Conservation (phyloP, 2,329 filamentous ascomycete species). For the Diaporthe helianthi region DNA sequence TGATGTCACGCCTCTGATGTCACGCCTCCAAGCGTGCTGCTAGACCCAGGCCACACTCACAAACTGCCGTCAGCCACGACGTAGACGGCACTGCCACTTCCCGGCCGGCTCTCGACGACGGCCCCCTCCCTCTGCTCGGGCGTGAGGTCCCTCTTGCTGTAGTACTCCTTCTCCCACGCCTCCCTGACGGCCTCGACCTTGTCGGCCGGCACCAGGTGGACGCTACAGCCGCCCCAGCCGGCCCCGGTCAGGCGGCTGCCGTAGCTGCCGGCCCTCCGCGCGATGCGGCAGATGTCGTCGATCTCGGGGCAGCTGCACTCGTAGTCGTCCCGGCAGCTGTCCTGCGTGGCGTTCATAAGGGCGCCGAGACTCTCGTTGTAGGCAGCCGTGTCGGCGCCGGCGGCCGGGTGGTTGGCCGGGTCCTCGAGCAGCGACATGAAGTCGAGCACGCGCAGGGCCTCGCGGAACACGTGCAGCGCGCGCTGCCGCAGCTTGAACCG, state of each 20-base stretch:
- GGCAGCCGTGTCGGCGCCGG: conserved; percentile 59
- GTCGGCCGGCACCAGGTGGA: conserved; percentile 87
- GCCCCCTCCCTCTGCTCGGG: conserved; percentile 78
- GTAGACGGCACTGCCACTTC: conserved; percentile 71
- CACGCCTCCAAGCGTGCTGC: neutral
- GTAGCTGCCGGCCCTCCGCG: conserved; percentile 78
- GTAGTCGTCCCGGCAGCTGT: conserved; percentile 84
- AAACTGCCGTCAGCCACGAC: conserved; percentile 44
- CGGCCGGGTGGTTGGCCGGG: conserved; percentile 45
- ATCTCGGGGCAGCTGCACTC: conserved; percentile 93
- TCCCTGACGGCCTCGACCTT: conserved; percentile 80
- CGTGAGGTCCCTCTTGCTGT: conserved; percentile 68
- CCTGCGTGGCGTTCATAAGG: conserved; percentile 88
- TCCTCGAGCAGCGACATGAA: conserved; percentile 81
- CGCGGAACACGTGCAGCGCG: conserved; percentile 87
- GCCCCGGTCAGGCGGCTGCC: conserved; percentile 90
- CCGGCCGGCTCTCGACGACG: conserved; percentile 88
- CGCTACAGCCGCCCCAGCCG: conserved; percentile 95
- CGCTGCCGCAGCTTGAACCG: conserved; percentile 87
- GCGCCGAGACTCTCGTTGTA: conserved; percentile 77
- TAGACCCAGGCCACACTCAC: neutral
- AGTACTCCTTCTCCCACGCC: conserved; percentile 84
- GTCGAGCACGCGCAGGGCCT: conserved; percentile 83
- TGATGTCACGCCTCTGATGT: neutral
- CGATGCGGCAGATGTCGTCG: conserved; percentile 86